Evolutionary conservation across 2,329 filamentous ascomycete genomes (phyloP).

Genomic region (Fusarium udum): DNA sequence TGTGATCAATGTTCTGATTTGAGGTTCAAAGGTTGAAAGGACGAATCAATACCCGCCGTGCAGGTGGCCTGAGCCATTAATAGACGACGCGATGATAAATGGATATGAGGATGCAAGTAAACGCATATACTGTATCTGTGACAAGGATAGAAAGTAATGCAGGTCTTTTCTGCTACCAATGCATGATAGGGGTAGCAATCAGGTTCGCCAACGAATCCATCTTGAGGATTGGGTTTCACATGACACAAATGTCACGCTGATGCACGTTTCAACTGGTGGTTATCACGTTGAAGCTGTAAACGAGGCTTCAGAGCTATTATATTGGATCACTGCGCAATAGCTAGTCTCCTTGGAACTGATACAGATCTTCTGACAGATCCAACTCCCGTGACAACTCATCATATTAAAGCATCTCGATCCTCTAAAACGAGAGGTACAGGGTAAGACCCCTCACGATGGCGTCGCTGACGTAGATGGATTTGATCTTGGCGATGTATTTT

Average conservation of each 20-base stretch:
- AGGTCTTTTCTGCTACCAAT: neutral
- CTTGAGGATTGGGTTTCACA: neutral
- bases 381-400: neutral
- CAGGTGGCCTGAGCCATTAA: conserved; percentile 28
- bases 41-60: conserved; percentile 19
- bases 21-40: conserved; percentile 6
- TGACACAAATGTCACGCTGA: neutral
- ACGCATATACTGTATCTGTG: neutral
- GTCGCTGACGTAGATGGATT: conserved; percentile 30
- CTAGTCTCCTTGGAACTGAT: neutral
- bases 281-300: neutral
- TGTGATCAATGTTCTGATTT: conserved; percentile 12
- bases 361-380: neutral
- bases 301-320: neutral
- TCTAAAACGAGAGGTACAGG: conserved; percentile 7
- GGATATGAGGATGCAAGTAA: neutral
- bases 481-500: neutral
- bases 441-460: conserved; percentile 26
- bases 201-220: neutral
- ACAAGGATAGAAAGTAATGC: neutral
- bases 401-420: neutral
- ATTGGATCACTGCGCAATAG: neutral
- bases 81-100: neutral
- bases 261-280: neutral
- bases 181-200: neutral